These are phyloP conservation scores for Moesziomyces antarcticus DNA, from an alignment of 1,284 basidiomycete species.

Conservation along the genomic window DNA sequence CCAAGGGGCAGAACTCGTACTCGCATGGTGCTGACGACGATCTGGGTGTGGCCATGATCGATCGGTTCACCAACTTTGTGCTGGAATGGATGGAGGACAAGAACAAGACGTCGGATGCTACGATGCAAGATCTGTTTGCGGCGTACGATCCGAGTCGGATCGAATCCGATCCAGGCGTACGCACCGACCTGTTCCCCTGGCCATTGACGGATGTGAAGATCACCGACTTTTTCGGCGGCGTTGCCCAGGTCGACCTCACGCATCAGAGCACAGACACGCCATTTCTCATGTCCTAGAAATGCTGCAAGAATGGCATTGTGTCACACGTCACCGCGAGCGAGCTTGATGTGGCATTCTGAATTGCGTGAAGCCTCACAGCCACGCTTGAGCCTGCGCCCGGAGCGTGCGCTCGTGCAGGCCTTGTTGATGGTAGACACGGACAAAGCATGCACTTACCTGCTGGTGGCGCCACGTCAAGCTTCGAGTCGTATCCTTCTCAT, in stretches of 20 bases:
- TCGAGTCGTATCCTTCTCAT: too few species aligned
- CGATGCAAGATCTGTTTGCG: slow-evolving; percentile 88
- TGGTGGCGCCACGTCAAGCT: too few species aligned
- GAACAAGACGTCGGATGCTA: slow-evolving; percentile 85
- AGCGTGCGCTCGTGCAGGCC: too few species aligned
- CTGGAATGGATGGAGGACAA: slow-evolving; percentile 90
- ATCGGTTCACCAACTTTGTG: slow-evolving; percentile 91
- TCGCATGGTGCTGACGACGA: slow-evolving; percentile 95
- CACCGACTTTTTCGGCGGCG: slow-evolving; percentile 96
- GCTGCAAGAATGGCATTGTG: too few species aligned
- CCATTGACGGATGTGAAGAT: slow-evolving; percentile 78
- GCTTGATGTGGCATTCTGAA: too few species aligned
- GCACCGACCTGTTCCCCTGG: slow-evolving; percentile 83
- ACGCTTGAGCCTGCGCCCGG: too few species aligned
- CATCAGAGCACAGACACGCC: neutral
- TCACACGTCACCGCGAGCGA: too few species aligned
- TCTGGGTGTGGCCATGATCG: slow-evolving; percentile 94
- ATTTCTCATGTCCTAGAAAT: slow-evolving; percentile 1
- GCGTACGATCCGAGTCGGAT: slow-evolving; percentile 81
- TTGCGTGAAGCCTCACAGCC: too few species aligned
- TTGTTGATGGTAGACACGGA: too few species aligned
- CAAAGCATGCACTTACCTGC: too few species aligned
- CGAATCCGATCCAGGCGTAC: slow-evolving; percentile 85
- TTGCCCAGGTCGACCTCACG: slow-evolving; percentile 79
- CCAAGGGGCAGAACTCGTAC: slow-evolving; percentile 90